Conservation (phyloP, 345 rosid species). For the Rhodomyrtus tomentosa region DNA sequence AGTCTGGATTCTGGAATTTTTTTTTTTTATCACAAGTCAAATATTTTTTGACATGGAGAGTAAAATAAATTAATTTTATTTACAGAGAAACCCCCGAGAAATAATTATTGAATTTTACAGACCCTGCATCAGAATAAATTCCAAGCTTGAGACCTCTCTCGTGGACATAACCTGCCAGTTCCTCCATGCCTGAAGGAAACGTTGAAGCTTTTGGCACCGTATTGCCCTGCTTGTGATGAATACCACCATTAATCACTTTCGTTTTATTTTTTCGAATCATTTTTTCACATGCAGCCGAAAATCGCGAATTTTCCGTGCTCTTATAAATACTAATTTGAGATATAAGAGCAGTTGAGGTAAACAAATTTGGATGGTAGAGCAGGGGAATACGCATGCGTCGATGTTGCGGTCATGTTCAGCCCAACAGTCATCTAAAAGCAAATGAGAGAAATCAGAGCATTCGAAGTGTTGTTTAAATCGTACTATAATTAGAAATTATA, state of each 20-base stretch:
- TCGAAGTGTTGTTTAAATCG: neutral
- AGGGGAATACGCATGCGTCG: slow-evolving; percentile 2
- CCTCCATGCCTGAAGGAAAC: slow-evolving; percentile 40
- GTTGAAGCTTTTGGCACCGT: slow-evolving; percentile 24
- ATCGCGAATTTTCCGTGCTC: neutral
- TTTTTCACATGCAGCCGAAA: neutral
- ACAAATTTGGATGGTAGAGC: neutral
- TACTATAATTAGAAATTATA: neutral
- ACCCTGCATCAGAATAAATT: slow-evolving; percentile 47
- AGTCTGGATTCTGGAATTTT: slow-evolving; percentile 35
- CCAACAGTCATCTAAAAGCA: slow-evolving; percentile 40
- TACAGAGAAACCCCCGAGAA: neutral
- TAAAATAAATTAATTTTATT: neutral
- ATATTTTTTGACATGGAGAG: neutral
- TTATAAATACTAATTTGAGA: neutral
- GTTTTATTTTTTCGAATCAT: neutral
- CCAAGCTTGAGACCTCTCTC: slow-evolving; percentile 38
- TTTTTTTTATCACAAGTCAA: neutral
- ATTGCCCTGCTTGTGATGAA: slow-evolving; percentile 16
- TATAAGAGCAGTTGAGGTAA: neutral
- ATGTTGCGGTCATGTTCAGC: slow-evolving; percentile 30
- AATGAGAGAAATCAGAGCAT: neutral
- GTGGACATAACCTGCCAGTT: slow-evolving; percentile 37
- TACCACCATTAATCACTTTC: neutral
- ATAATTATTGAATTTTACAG: neutral